Percentiles rank a stretch among this genome's conserved stretches.
Evolutionary conservation across 352 stramenopile species (phyloP).

Genomic region (Globisporangium nunn): DNA sequence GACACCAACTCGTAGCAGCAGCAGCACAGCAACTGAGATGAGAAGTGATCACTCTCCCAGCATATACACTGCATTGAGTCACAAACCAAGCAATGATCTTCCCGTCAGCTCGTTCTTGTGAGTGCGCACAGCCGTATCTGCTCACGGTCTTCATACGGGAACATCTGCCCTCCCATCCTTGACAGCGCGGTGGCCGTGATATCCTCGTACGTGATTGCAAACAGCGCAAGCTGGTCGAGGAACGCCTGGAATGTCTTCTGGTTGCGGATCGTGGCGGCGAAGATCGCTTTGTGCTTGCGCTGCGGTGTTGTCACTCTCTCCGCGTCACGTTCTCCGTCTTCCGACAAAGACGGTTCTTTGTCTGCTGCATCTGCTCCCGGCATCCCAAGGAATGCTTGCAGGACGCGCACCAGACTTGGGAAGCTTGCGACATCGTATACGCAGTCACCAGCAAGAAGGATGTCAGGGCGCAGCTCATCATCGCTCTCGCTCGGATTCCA

Average conservation of each 20-base stretch:
- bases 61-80: not conserved
- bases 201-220: slow-evolving; percentile 57
- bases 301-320: not conserved
- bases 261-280: slow-evolving; percentile 72
- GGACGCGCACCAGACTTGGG: slow-evolving; percentile 45
- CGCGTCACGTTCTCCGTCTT: no score
- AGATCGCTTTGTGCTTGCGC: slow-evolving; percentile 43
- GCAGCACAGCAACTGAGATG: no score
- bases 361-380: slow-evolving; percentile 1
- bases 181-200: slow-evolving; percentile 37
- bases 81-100: not conserved
- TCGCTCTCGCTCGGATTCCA: slow-evolving; percentile 34
- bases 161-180: slow-evolving; percentile 37
- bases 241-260: slow-evolving; percentile 71
- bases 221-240: slow-evolving; percentile 41
- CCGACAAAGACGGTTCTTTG: no score
- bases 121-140: slow-evolving; percentile 58
- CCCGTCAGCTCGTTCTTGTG: not conserved
- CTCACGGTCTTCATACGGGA: slow-evolving; percentile 52
- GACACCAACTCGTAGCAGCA: no score
- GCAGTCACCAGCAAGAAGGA: slow-evolving; percentile 71
- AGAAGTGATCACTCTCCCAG: not conserved
- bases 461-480: slow-evolving; percentile 23
- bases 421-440: slow-evolving; percentile 67
- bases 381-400: slow-evolving; percentile 41